phyloP scores from a whole-genome alignment of 1,284 basidiomycete species.

The Meira nashicola region DNA sequence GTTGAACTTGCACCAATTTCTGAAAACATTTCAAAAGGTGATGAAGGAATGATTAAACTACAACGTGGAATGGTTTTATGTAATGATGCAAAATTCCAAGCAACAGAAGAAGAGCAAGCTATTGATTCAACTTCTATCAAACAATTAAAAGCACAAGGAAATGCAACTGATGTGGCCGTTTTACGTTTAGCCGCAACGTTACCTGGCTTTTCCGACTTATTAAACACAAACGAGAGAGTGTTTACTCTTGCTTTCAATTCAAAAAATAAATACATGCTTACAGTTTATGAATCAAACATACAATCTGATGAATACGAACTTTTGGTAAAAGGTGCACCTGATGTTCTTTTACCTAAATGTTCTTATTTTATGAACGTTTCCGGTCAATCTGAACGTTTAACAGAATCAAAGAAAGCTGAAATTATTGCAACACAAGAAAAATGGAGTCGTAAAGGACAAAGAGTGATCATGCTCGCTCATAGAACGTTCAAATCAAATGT shows the following conservation, averaged over 20 bases:
- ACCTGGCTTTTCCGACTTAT: slow-evolving; percentile 42
- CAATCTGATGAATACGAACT: slow-evolving; percentile 57
- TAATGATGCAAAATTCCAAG: too few species aligned
- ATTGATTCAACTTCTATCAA: too few species aligned
- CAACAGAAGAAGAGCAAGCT: too few species aligned
- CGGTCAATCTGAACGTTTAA: slow-evolving; percentile 49
- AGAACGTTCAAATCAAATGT: slow-evolving; percentile 36
- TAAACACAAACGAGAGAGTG: slow-evolving; percentile 52
- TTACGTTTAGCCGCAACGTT: slow-evolving; percentile 62
- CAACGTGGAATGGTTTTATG: too few species aligned
- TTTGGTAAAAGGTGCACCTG: slow-evolving; percentile 43
- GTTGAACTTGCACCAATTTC: too few species aligned
- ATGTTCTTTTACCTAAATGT: slow-evolving; percentile 55
- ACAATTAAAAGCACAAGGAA: slow-evolving; percentile 52
- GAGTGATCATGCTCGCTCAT: slow-evolving; percentile 60
- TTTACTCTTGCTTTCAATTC: slow-evolving; percentile 61
- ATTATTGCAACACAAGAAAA: slow-evolving; percentile 19
- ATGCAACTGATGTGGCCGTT: slow-evolving; percentile 64
- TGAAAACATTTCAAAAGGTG: too few species aligned
- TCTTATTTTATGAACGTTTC: slow-evolving; percentile 41
- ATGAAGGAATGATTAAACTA: too few species aligned
- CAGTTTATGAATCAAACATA: slow-evolving; percentile 39
- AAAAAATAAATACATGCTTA: slow-evolving; percentile 66
- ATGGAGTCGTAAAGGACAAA: slow-evolving; percentile 63
- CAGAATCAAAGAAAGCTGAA: neutral